Percentiles rank a stretch among this genome's conserved stretches.
phyloP scores from a whole-genome alignment of 2,329 filamentous ascomycete genomes.

The Fusarium goolgardi region DNA sequence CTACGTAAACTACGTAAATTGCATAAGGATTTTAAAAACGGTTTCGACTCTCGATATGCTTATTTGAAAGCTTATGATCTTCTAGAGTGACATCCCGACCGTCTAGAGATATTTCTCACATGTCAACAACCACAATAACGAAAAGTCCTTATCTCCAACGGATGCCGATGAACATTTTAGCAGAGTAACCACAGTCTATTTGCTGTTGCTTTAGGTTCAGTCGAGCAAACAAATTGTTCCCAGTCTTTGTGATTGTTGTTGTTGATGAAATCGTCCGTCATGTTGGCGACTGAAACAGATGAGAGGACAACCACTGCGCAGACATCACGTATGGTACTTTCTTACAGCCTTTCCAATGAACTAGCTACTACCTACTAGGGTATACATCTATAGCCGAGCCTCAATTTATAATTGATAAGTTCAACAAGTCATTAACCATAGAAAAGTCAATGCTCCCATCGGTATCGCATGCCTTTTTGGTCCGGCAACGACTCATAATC shows the following conservation, averaged over 20 bases:
- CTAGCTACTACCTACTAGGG: neutral
- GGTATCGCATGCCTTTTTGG: slow-evolving; percentile 17
- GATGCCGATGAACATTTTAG: neutral
- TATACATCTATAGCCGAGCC: neutral
- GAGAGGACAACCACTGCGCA: neutral
- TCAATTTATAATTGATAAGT: neutral
- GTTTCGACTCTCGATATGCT: neutral
- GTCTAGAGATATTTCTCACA: neutral
- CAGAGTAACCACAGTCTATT: neutral
- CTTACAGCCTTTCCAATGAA: neutral
- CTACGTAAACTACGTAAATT: neutral
- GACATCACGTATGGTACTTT: neutral
- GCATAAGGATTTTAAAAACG: neutral
- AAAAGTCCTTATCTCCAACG: neutral
- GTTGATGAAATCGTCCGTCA: neutral
- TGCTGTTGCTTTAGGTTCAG: neutral
- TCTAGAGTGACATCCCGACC: neutral
- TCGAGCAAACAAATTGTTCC: neutral
- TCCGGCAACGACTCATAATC: neutral
- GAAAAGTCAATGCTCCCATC: neutral
- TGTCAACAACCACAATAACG: neutral
- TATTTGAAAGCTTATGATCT: neutral
- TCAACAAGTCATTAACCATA: neutral
- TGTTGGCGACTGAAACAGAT: neutral
- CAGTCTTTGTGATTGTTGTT: neutral